A percentile compares a stretch with the other conserved stretches of the same genome.
phyloP scores from a whole-genome alignment of 2,329 filamentous ascomycete species.

The Volutella citrinella region DNA sequence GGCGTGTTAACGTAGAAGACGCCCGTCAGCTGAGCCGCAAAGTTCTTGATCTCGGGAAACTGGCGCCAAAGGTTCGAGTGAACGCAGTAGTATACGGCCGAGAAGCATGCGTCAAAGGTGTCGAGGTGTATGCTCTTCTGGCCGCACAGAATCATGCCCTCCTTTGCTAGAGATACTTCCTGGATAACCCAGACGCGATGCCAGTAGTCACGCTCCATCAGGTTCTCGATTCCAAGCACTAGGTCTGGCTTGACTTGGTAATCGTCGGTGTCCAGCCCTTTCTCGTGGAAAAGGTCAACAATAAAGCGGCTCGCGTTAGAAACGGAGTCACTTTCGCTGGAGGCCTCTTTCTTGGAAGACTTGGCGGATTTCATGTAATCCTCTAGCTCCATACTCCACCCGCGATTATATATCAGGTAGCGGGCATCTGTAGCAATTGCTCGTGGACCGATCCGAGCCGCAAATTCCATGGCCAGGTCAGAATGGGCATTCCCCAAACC shows the following conservation, averaged over 20 bases:
- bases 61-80: not conserved
- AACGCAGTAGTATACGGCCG: slow-evolving; percentile 1
- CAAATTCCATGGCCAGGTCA: slow-evolving; percentile 10
- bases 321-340: not conserved
- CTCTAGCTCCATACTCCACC: not conserved
- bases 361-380: not conserved
- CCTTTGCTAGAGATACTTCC: slow-evolving; percentile 4
- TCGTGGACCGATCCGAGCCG: slow-evolving; percentile 5
- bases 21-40: not conserved
- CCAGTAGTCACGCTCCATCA: slow-evolving; percentile 9
- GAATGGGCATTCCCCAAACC: slow-evolving; percentile 6
- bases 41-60: not conserved
- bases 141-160: slow-evolving; percentile 5
- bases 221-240: not conserved
- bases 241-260: no score
- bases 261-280: no score
- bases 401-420: not conserved
- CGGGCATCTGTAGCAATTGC: not conserved
- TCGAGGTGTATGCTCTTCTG: slow-evolving; percentile 5
- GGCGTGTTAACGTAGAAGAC: slow-evolving; percentile 1
- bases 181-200: slow-evolving; percentile 9
- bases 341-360: not conserved
- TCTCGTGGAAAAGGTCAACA: no score
- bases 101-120: slow-evolving; percentile 10
- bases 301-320: no score